A percentile compares a stretch with the other conserved stretches of the same genome.
phyloP scores from a whole-genome alignment of 768 basidiomycete genomes.

The Artomyces pyxidatus region DNA sequence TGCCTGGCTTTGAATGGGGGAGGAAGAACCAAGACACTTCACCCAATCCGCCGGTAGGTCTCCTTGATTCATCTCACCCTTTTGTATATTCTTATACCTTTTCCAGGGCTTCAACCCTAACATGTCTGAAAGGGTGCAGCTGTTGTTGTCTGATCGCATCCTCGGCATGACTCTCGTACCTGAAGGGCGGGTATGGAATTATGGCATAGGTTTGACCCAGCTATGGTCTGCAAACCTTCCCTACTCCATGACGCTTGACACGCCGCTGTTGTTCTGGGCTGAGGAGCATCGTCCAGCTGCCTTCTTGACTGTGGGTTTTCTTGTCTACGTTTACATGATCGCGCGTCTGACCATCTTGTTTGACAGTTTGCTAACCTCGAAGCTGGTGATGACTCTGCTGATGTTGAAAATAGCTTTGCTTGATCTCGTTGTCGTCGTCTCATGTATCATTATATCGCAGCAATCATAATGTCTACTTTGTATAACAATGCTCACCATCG shows the following conservation, averaged over 20 bases:
- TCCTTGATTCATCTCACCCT: not conserved
- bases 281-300: constrained; percentile 92
- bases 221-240: constrained; percentile 77
- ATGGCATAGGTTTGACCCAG: constrained; percentile 89
- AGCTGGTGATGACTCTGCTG: constrained; percentile 86
- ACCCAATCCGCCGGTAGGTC: constrained; percentile 60
- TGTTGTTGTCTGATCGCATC: constrained; percentile 90
- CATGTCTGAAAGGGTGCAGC: constrained; percentile 93
- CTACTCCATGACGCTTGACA: constrained; percentile 82
- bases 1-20: constrained; percentile 97
- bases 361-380: constrained; percentile 83
- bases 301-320: constrained; percentile 72
- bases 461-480: not conserved
- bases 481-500: too few relatives aligned
- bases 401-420: constrained; percentile 92
- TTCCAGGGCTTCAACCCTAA: constrained; percentile 88
- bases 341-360: not conserved
- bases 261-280: constrained; percentile 93
- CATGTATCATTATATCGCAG: not conserved
- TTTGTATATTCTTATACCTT: constrained; percentile 4
- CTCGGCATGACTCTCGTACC: constrained; percentile 94
- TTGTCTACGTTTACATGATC: not conserved
- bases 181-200: constrained; percentile 95
- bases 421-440: constrained; percentile 30
- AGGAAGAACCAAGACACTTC: constrained; percentile 87